phyloP scores from a whole-genome alignment of 495 filamentous ascomycete genomes.

The Podospora anserina region DNA sequence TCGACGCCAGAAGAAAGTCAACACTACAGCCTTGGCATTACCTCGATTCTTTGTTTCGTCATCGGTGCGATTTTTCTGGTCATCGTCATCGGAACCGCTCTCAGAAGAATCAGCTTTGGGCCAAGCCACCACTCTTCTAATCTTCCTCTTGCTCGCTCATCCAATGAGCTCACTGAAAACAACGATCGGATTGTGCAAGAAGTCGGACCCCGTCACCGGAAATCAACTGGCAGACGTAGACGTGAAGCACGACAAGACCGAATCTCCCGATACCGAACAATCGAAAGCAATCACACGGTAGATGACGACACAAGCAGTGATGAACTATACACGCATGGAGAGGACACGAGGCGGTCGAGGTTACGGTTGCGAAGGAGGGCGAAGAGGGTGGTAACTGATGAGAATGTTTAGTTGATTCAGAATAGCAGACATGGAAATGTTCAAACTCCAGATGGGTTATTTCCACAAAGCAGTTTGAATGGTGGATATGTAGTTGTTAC shows the following conservation, averaged over 20 bases:
- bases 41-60: background rate
- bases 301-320: slow-evolving; percentile 3
- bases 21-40: background rate
- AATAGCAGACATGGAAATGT: background rate
- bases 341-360: background rate
- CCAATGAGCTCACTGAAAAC: background rate
- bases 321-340: background rate
- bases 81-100: background rate
- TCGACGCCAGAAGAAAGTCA: background rate
- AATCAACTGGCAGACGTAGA: background rate
- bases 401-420: slow-evolving; percentile 6
- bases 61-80: background rate
- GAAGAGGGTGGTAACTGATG: slow-evolving; percentile 1
- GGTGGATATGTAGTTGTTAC: background rate
- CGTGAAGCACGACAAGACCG: background rate
- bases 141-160: background rate
- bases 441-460: background rate
- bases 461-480: background rate
- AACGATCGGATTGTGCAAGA: background rate
- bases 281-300: background rate
- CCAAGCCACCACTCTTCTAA: background rate
- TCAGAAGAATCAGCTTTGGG: background rate
- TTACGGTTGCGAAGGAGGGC: background rate
- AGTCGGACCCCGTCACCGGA: background rate
- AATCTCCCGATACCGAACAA: background rate